Percentiles rank a stretch among this genome's conserved stretches.
phyloP scores from a whole-genome alignment of 164 flowering plant genomes.

The Umbellularia californica region DNA sequence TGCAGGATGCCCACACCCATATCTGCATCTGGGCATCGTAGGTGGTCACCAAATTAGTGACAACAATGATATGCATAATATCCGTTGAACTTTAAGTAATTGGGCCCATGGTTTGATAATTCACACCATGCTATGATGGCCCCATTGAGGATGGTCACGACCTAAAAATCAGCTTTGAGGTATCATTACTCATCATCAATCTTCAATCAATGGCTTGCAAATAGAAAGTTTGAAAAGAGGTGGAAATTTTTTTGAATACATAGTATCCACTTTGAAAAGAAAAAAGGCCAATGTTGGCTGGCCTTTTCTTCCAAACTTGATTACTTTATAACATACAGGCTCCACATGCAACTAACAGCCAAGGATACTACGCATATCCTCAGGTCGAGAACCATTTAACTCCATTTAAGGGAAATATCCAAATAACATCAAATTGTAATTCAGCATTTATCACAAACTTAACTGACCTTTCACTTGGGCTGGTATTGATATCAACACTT shows the following conservation, averaged over 20 bases:
- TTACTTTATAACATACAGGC: background rate
- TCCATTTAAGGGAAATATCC: background rate
- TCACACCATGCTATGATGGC: no score
- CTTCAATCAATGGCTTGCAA: background rate
- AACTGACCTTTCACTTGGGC: slow-evolving; percentile 65
- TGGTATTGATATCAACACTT: slow-evolving; percentile 65
- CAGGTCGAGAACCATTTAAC: background rate
- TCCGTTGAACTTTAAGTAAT: no score
- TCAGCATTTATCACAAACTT: background rate
- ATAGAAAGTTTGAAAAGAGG: background rate
- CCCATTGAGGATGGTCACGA: no score
- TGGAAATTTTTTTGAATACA: no score
- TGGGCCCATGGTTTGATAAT: no score
- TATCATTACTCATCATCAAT: no score
- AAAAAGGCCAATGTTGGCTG: background rate
- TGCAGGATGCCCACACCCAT: no score
- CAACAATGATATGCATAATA: no score
- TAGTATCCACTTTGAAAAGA: background rate
- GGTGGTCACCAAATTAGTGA: no score
- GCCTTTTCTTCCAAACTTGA: background rate
- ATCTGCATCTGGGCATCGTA: no score
- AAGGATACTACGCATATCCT: background rate
- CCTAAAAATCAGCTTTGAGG: no score
- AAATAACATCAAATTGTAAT: background rate
- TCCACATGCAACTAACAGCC: background rate